Percentiles rank a stretch among this genome's conserved stretches.
phyloP scores from a whole-genome alignment of 345 rosid genomes.

The Eucalyptus albens region DNA sequence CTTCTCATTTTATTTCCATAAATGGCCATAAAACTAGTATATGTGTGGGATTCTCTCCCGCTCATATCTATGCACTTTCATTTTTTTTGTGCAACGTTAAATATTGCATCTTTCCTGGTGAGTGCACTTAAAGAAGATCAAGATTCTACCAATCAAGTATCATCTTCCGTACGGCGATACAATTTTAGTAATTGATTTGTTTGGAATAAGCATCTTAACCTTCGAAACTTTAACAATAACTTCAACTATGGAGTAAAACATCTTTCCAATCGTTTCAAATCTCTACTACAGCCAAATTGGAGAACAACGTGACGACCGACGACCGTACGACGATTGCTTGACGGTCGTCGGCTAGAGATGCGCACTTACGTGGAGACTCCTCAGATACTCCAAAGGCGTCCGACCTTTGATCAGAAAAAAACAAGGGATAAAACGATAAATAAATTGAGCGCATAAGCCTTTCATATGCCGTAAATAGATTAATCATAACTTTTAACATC shows the following conservation, averaged over 20 bases:
- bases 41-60: neutral
- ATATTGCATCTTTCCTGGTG: neutral
- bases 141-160: neutral
- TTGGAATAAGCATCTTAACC: neutral
- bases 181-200: neutral
- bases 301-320: neutral
- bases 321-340: neutral
- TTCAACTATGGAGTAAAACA: neutral
- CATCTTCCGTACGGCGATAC: neutral
- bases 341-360: neutral
- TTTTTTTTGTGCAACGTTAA: neutral
- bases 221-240: neutral
- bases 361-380: neutral
- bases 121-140: neutral
- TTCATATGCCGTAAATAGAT: neutral
- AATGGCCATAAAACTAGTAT: neutral
- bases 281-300: neutral
- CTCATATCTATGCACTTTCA: neutral
- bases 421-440: neutral
- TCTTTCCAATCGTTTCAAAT: neutral
- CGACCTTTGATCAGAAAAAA: neutral
- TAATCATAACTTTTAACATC: neutral
- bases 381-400: neutral
- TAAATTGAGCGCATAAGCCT: neutral
- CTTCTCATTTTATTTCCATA: neutral